These are phyloP conservation scores for Stagonosporopsis tanaceti DNA, from an alignment of 2,329 filamentous ascomycete species.

Conservation along the genomic window DNA sequence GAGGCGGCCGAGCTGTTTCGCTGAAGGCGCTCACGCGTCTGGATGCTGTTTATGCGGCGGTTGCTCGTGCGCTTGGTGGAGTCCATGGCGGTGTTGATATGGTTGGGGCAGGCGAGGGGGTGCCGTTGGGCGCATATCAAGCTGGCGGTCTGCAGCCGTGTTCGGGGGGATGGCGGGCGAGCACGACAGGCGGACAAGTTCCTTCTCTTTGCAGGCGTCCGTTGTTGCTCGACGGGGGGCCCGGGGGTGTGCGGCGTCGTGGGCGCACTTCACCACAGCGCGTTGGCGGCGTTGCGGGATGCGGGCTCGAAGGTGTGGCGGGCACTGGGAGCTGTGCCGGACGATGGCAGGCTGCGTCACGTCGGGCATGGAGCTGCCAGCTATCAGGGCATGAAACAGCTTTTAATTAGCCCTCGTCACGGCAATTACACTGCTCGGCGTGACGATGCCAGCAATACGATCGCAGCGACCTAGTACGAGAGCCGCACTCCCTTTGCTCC, in stretches of 20 bases:
- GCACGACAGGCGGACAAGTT: slow-evolving; percentile 29
- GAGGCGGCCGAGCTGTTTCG: slow-evolving; percentile 44
- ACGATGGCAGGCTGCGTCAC: slow-evolving; percentile 16
- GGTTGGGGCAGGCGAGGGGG: slow-evolving; percentile 6
- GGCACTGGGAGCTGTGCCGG: slow-evolving; percentile 9
- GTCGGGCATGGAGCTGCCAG: slow-evolving; percentile 18
- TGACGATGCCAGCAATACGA: slow-evolving; percentile 6
- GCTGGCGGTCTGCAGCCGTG: slow-evolving; percentile 24
- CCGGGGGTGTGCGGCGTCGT: background rate
- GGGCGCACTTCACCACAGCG: slow-evolving; percentile 2
- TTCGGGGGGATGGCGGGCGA: slow-evolving; percentile 7
- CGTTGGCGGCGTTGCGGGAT: background rate
- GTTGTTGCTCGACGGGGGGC: background rate
- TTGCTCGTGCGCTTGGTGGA: slow-evolving; percentile 40
- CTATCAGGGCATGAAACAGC: slow-evolving; percentile 20
- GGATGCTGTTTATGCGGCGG: slow-evolving; percentile 54
- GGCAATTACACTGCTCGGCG: slow-evolving; percentile 15
- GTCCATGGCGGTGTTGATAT: slow-evolving; percentile 35
- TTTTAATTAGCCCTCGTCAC: slow-evolving; percentile 24
- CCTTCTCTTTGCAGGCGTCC: slow-evolving; percentile 24
- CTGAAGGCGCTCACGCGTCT: slow-evolving; percentile 51
- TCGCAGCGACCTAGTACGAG: background rate
- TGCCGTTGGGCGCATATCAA: slow-evolving; percentile 38
- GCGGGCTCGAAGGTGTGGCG: slow-evolving; percentile 11
- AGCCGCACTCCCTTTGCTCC: slow-evolving; percentile 15